phyloP scores from a whole-genome alignment of 1,284 basidiomycete species.

The Fomitopsis betulina region DNA sequence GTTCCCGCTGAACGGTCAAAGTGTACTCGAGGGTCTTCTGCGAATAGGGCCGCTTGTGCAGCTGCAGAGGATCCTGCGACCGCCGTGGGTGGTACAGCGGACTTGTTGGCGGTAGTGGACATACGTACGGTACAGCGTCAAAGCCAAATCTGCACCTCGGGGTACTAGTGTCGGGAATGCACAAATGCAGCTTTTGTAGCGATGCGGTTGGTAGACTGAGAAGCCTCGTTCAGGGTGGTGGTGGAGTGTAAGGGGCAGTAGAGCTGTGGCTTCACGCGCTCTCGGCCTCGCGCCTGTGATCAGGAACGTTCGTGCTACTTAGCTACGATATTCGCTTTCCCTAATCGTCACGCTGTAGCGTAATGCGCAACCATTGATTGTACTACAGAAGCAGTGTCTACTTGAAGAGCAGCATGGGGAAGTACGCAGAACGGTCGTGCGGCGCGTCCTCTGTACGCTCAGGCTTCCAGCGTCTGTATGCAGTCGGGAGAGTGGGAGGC shows the following conservation, averaged over 20 bases:
- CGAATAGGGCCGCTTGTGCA: slow-evolving; percentile 63
- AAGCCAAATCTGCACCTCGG: no score
- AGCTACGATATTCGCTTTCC: not conserved
- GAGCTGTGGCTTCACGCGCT: not conserved
- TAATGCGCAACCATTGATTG: not conserved
- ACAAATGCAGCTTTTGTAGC: not conserved
- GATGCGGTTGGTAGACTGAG: not conserved
- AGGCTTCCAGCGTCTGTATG: slow-evolving; percentile 71
- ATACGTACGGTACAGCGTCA: not conserved
- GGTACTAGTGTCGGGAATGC: not conserved
- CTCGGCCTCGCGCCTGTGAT: not conserved
- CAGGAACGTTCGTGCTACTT: not conserved
- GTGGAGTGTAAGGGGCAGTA: not conserved
- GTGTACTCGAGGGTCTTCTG: slow-evolving; percentile 74
- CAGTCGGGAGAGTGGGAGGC: slow-evolving; percentile 66
- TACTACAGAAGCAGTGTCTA: slow-evolving; percentile 33
- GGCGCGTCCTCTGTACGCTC: slow-evolving; percentile 66
- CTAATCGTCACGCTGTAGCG: not conserved
- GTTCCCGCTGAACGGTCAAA: slow-evolving; percentile 73
- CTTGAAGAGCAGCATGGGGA: slow-evolving; percentile 81
- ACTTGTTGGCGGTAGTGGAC: not conserved
- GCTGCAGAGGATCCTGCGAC: slow-evolving; percentile 47
- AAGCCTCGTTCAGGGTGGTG: not conserved
- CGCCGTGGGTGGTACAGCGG: slow-evolving; percentile 40
- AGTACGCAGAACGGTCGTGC: slow-evolving; percentile 74